Evolutionary conservation across 352 stramenopile genomes (phyloP).

Genomic region (Pythium monospermum): DNA sequence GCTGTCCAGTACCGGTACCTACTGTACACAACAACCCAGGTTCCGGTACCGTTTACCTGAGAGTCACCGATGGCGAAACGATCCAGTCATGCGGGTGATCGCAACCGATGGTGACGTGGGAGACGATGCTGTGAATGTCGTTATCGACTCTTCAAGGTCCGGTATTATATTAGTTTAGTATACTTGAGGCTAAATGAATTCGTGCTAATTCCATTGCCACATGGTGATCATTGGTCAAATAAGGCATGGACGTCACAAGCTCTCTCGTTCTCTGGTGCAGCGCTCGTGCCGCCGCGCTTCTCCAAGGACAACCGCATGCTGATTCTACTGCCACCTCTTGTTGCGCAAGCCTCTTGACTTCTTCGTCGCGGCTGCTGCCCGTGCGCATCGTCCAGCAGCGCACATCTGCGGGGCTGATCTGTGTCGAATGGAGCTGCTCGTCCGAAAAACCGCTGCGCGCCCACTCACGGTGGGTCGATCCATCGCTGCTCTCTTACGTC

Average conservation of each 20-base stretch:
- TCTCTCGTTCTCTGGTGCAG: slow-evolving; percentile 6
- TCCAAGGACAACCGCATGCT: not conserved
- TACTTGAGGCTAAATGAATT: not conserved
- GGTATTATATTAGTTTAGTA: not conserved
- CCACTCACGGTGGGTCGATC: slow-evolving; percentile 23
- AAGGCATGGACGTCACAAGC: not conserved
- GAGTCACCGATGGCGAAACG: no score
- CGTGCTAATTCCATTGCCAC: not conserved
- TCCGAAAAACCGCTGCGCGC: not conserved
- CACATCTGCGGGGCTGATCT: slow-evolving; percentile 7
- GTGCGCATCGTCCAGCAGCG: slow-evolving; percentile 2
- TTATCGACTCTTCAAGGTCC: no score
- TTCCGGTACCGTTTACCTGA: no score
- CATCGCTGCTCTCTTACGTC: slow-evolving; percentile 3
- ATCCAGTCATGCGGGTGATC: no score
- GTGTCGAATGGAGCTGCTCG: slow-evolving; percentile 11
- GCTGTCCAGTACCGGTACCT: no score
- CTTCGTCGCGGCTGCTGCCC: slow-evolving; percentile 4
- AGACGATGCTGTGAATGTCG: no score
- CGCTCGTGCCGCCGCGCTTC: not conserved
- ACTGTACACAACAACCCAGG: no score
- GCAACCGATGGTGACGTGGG: no score
- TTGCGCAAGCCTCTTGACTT: no score
- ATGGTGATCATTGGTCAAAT: no score
- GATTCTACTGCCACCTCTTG: not conserved